Conservation (phyloP, 2,329 filamentous ascomycete species). For the Penicillium vulpinum region DNA sequence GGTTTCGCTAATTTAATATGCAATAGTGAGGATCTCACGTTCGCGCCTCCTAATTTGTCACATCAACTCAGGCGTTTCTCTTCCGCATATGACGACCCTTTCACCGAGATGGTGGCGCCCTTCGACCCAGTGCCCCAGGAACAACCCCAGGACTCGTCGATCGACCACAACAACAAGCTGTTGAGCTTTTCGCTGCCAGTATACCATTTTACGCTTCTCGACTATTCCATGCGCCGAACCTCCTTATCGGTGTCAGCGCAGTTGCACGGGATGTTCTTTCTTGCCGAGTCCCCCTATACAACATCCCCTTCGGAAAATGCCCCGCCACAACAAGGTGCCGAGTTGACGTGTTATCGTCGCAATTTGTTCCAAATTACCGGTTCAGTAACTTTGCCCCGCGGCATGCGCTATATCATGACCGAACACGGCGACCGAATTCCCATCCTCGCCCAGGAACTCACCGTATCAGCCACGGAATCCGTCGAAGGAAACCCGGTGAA, state of each 20-base stretch:
- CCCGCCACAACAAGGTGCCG: constrained; percentile 56
- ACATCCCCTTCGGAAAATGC: constrained; percentile 56
- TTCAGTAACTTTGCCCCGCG: constrained; percentile 76
- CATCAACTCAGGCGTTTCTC: constrained; percentile 51
- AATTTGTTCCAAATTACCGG: constrained; percentile 97
- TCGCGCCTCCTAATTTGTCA: constrained; percentile 47
- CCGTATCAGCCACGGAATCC: constrained; percentile 89
- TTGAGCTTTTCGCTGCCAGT: constrained; percentile 70
- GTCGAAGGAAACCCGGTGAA: constrained; percentile 90
- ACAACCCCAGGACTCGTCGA: constrained; percentile 56
- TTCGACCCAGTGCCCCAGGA: constrained; percentile 48
- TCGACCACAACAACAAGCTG: constrained; percentile 68
- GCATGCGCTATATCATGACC: constrained; percentile 75
- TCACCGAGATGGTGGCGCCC: constrained; percentile 51
- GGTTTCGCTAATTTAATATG: not conserved
- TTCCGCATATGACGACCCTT: constrained; percentile 51
- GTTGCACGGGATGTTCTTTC: constrained; percentile 68
- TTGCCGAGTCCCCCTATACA: constrained; percentile 65
- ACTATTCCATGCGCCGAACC: constrained; percentile 58
- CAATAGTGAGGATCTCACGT: constrained; percentile 55
- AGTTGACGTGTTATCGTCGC: constrained; percentile 91
- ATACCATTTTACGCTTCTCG: constrained; percentile 61
- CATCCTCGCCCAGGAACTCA: constrained; percentile 79
- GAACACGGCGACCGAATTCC: constrained; percentile 82
- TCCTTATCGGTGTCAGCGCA: constrained; percentile 61